Evolutionary conservation across 805 yeast species (phyloP).

Genomic region (Candida golubevii): DNA sequence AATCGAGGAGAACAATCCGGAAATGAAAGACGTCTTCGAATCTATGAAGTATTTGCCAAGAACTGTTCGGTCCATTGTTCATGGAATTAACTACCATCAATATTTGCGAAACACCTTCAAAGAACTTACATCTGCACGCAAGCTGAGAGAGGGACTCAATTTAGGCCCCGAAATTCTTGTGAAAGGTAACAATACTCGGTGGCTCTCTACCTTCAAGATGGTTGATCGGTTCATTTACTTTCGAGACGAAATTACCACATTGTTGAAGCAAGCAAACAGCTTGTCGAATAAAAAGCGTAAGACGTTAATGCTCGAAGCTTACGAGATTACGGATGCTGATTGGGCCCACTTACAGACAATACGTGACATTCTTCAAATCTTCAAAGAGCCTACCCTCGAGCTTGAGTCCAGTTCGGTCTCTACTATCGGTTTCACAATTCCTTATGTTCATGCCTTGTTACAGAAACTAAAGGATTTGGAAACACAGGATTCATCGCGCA

Average conservation of each 20-base stretch:
- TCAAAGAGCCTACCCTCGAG: constrained; percentile 1
- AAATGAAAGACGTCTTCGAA: no score
- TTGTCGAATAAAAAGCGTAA: background rate
- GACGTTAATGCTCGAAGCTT: background rate
- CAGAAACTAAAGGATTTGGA: background rate
- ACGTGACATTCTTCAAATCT: background rate
- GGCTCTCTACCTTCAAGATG: constrained; percentile 3
- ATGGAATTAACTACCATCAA: background rate
- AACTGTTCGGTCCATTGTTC: background rate
- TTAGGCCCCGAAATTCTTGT: constrained; percentile 1
- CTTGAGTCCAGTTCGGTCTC: background rate
- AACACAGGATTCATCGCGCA: background rate
- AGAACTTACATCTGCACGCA: background rate
- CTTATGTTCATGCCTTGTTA: constrained; percentile 1
- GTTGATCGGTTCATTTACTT: constrained; percentile 1
- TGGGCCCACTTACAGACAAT: background rate
- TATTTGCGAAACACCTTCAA: constrained; percentile 1
- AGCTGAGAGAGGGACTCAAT: no score
- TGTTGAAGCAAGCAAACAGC: background rate
- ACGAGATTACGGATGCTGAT: constrained; percentile 3
- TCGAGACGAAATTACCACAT: background rate
- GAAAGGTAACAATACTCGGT: background rate
- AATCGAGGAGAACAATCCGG: background rate
- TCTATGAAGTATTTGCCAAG: constrained; percentile 1
- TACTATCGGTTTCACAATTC: background rate